Base-by-base conservation (phyloP, 1,139 yeast genomes). In the Suhomyces maxii region DNA sequence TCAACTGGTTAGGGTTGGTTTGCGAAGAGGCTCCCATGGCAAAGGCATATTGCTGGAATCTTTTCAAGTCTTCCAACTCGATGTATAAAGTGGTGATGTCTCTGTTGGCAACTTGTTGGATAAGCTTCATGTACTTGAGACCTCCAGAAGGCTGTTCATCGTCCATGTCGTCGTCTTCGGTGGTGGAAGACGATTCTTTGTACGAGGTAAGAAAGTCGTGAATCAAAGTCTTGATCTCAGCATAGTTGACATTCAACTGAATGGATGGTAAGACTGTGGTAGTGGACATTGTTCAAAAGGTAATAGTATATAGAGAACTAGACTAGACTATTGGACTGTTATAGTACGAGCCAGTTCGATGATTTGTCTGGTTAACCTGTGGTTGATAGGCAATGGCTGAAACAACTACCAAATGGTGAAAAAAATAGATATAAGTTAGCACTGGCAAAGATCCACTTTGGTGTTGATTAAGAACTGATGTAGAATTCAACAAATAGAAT, bases 51-150 rank as follows among this genome's bases (percentile, higher is more conserved):
- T 72, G 71, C 57, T 88, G 91, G 63, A 76, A 90, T 39, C 75
- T 71, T 54, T 81, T 80, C 50, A 95, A 70, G 64, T 95, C 99
- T 62, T 95, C 96, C 45, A 95, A 75, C 52, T 89, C 97, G 43
- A 95, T 76, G 48, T 76, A 73, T 18, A 93, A 60, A 2, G 90
- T 82, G 34, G 86, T 73, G 28, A 74, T 56, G 53, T 90, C 90
- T 58, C 99, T 80, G 65, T 95, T 89, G 48, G 98, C 91, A 28
- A 95, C 77, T 54, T 81, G 72, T 61, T 89, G 96, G 43, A 93
- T 71, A n/a, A 86, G 54, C 36, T 71, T 74, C 83, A 86, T 71
- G 66, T 93, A 93, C 64, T 93, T 93, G 31, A 88, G 84, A 28
- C 88, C 89, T 33, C 57, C 56, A 40, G 56, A 57, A 30, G 53